Evolutionary conservation across 495 filamentous ascomycete genomes (phyloP).

Genomic region (Tuber umbilicatum): DNA sequence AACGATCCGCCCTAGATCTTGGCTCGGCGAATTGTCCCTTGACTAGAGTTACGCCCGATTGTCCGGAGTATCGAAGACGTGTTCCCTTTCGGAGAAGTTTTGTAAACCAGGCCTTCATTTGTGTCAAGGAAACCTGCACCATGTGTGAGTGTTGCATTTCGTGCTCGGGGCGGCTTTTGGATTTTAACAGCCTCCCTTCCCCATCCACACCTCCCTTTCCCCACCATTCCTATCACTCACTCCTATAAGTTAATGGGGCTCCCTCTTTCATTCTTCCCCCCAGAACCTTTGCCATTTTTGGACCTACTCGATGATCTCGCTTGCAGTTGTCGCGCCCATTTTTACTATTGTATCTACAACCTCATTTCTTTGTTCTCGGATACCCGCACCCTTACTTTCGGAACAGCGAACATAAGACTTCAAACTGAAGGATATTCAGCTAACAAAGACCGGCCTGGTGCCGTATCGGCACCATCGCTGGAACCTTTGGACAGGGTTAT

Average conservation of each 20-base stretch:
- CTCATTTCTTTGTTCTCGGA: conserved; percentile 1
- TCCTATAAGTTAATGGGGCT: not conserved
- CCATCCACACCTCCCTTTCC: not conserved
- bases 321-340: not conserved
- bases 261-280: not conserved
- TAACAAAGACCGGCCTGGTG: conserved; percentile 30
- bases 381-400: not conserved
- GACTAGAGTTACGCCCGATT: not conserved
- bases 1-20: not conserved
- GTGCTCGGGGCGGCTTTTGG: not conserved
- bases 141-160: not conserved
- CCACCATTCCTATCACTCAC: not conserved
- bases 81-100: not conserved
- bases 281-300: not conserved
- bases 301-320: not conserved
- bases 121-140: not conserved
- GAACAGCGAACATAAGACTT: not conserved
- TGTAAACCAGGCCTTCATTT: not conserved
- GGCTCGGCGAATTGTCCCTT: not conserved
- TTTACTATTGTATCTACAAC: not conserved
- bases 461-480: conserved; percentile 27
- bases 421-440: conserved; percentile 18
- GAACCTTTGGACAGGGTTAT: conserved; percentile 15
- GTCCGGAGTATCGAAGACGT: not conserved
- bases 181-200: not conserved